A percentile compares a stretch with the other conserved stretches of the same genome.
Conservation (phyloP, 805 yeast species). For the Pichia nakasei region DNA sequence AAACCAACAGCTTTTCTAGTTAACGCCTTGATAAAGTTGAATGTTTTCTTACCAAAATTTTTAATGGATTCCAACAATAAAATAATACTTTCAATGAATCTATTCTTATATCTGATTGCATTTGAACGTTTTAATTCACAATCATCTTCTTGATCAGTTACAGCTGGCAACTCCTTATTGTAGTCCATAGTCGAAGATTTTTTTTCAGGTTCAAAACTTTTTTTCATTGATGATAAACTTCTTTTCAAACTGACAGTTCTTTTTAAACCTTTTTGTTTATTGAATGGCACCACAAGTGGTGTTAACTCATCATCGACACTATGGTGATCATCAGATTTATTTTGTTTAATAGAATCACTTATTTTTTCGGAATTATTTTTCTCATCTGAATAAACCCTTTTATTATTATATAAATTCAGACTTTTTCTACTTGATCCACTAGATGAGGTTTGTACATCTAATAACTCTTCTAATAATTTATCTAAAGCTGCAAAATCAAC, state of each 20-base stretch:
- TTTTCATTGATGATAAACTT: not conserved
- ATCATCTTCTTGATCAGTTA: not conserved
- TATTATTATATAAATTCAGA: not conserved
- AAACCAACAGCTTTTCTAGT: conserved; percentile 9
- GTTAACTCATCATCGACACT: not conserved
- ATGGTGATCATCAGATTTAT: not conserved
- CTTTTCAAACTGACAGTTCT: not conserved
- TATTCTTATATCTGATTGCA: conserved; percentile 25
- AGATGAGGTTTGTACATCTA: not conserved
- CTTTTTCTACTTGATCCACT: not conserved
- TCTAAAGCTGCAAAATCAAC: conserved; percentile 6
- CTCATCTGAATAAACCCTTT: not conserved
- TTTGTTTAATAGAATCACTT: too few relatives aligned
- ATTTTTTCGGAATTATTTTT: too few relatives aligned
- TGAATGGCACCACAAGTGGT: not conserved
- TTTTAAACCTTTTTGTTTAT: not conserved
- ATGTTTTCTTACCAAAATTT: conserved; percentile 10
- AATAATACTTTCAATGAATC: conserved; percentile 20
- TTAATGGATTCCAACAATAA: conserved; percentile 11
- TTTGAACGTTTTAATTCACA: conserved; percentile 22
- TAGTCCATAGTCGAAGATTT: too few relatives aligned
- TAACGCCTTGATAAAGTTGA: conserved; percentile 15
- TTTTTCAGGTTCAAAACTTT: not conserved
- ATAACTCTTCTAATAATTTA: conserved; percentile 2
- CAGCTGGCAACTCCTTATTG: not conserved